phyloP scores from a whole-genome alignment of 2,329 filamentous ascomycete genomes.

The Aspergillus felis region DNA sequence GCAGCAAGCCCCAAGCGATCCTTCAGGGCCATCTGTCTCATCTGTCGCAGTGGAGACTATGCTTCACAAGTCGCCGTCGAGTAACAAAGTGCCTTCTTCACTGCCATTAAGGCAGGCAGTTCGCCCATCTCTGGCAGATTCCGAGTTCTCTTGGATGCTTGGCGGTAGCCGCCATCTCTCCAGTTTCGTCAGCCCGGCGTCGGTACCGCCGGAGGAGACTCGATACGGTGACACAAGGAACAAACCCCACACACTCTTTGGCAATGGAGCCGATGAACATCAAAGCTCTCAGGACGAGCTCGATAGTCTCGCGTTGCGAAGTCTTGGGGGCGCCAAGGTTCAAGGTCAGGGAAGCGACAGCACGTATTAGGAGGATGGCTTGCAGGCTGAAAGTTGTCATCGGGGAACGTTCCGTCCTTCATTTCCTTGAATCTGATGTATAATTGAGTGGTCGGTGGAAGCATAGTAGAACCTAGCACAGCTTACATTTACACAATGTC shows the following conservation, averaged over 20 bases:
- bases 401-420: background rate
- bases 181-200: constrained; percentile 44
- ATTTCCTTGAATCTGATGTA: background rate
- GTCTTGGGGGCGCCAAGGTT: constrained; percentile 28
- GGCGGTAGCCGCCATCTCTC: constrained; percentile 43
- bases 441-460: background rate
- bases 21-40: constrained; percentile 6
- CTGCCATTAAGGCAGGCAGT: constrained; percentile 21
- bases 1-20: constrained; percentile 2
- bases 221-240: constrained; percentile 29
- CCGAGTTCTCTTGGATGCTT: constrained; percentile 50
- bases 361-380: background rate
- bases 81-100: constrained; percentile 12
- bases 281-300: constrained; percentile 27
- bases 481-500: background rate
- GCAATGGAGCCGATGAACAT: constrained; percentile 28
- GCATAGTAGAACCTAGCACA: background rate
- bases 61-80: constrained; percentile 1
- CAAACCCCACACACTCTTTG: constrained; percentile 33
- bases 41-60: constrained; percentile 7
- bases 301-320: constrained; percentile 39
- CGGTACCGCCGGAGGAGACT: constrained; percentile 43
- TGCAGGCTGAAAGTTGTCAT: background rate
- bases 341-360: background rate
- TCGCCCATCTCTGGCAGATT: constrained; percentile 43